Base-by-base conservation (phyloP, 2,329 filamentous ascomycete genomes). In the Hypoxylon sp. region DNA sequence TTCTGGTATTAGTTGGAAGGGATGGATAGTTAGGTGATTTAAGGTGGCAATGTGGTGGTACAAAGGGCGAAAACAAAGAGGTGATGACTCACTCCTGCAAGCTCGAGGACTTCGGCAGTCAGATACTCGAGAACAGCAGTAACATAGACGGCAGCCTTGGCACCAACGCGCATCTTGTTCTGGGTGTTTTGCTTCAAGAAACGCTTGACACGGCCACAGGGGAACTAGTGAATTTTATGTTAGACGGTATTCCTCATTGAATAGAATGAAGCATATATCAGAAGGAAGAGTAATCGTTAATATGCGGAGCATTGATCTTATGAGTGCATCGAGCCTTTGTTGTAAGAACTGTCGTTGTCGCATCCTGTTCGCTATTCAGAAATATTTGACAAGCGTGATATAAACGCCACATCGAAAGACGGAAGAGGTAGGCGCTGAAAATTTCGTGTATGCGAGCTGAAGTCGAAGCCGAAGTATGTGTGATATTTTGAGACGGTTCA, bases 101-200 rank as follows among this genome's bases (percentile, higher is more conserved):
- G 87, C 83, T 99, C 96, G 76, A 99, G 91, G 50, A 99, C 95
- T 89, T 99, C 95, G 72, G 95, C 95, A 67, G 96, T 98, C 74
- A 99, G 86, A 81, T 99, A 99, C 85, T 99, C 96, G 72, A 99
- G 92, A 63, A 99, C 96, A 46, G 96, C 96, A 53, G 96, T 98
- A 70, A 98, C 93, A 80, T 99, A 99, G 76, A 99, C 96, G 73
- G 96, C 94, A 72, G 96, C 96, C 87, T 98, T 98, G 79, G 95
- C 96, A 77, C 96, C 96, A 74, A 99, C 97, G 83, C 96, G 95
- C 93, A 98, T 98, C 87, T 98, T 98, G 85, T 98, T 97, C 81
- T 98, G 96, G 53, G 96, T 98, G 85, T 98, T 98, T 82, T 93
- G 94, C 89, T 98, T 98, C 80, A 99, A 87, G 86, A 98, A 98